phyloP scores from a whole-genome alignment of 2,329 filamentous ascomycete genomes.

The Calonectria hawksworthii region DNA sequence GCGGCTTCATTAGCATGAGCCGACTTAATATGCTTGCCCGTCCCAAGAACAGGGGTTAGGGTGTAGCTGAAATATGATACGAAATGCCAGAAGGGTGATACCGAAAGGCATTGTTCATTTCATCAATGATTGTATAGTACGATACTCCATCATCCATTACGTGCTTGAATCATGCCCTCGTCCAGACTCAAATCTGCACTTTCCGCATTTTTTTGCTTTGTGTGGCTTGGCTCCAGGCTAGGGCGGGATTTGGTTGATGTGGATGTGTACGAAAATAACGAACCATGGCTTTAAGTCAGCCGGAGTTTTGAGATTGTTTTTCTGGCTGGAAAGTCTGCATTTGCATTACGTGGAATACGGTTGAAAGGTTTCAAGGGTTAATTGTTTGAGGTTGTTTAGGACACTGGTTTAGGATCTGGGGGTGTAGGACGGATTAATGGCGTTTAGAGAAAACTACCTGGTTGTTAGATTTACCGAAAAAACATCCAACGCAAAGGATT shows the following conservation, averaged over 20 bases:
- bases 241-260: slow-evolving; percentile 7
- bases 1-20: slow-evolving; percentile 66
- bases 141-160: slow-evolving; percentile 27
- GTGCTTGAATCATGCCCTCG: slow-evolving; percentile 9
- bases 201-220: slow-evolving; percentile 13
- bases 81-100: neutral
- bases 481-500: slow-evolving; percentile 34
- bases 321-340: slow-evolving; percentile 39
- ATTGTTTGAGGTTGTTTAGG: slow-evolving; percentile 31
- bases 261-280: slow-evolving; percentile 36
- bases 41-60: slow-evolving; percentile 69
- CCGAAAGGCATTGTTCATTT: neutral
- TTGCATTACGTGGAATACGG: slow-evolving; percentile 30
- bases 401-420: slow-evolving; percentile 41
- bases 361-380: slow-evolving; percentile 29
- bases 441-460: slow-evolving; percentile 43
- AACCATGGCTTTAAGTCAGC: slow-evolving; percentile 40
- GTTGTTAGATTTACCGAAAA: slow-evolving; percentile 37
- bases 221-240: neutral
- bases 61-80: slow-evolving; percentile 9
- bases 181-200: neutral
- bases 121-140: slow-evolving; percentile 40
- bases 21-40: slow-evolving; percentile 73
- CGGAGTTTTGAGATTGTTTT: slow-evolving; percentile 48
- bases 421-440: slow-evolving; percentile 35